Percentiles rank a stretch among this genome's conserved stretches.
phyloP scores from a whole-genome alignment of 371 early-diverging fungal genomes.

The Mucor ambiguus region DNA sequence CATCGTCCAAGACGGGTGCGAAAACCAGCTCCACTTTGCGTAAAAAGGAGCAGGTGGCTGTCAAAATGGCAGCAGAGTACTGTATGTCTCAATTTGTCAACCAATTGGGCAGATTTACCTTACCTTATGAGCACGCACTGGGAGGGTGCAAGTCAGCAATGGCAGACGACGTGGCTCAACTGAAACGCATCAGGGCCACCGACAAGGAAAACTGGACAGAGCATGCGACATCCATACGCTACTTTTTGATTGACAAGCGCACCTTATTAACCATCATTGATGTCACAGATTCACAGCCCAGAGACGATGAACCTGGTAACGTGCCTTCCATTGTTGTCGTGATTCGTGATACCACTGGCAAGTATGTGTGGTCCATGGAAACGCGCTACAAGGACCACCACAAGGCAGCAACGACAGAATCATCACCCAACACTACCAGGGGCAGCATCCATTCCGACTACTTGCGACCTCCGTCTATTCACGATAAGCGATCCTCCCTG shows the following conservation, averaged over 20 bases:
- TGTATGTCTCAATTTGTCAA: constrained; percentile 73
- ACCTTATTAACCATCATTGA: constrained; percentile 62
- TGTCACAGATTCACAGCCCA: constrained; percentile 9
- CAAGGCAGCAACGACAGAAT: not conserved
- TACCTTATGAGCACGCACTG: constrained; percentile 57
- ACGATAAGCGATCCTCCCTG: not conserved
- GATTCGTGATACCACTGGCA: constrained; percentile 72
- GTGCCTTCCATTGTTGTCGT: constrained; percentile 54
- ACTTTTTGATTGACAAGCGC: constrained; percentile 68
- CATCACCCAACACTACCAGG: too few relatives aligned
- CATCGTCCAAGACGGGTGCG: not conserved
- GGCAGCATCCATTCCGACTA: not conserved
- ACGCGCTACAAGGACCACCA: constrained; percentile 50
- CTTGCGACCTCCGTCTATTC: not conserved
- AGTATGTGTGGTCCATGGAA: constrained; percentile 69
- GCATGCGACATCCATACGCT: constrained; percentile 45
- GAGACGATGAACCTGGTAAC: constrained; percentile 13
- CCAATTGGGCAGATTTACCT: constrained; percentile 70
- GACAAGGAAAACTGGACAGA: constrained; percentile 13
- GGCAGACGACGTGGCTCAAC: constrained; percentile 54
- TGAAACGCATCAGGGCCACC: constrained; percentile 12
- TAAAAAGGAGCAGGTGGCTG: constrained; percentile 54
- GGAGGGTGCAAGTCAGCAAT: constrained; percentile 57
- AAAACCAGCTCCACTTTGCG: constrained; percentile 5
- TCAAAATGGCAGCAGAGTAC: constrained; percentile 77